Evolutionary conservation across 2,329 filamentous ascomycete genomes (phyloP).

Genomic region (Cordyceps cicadae): DNA sequence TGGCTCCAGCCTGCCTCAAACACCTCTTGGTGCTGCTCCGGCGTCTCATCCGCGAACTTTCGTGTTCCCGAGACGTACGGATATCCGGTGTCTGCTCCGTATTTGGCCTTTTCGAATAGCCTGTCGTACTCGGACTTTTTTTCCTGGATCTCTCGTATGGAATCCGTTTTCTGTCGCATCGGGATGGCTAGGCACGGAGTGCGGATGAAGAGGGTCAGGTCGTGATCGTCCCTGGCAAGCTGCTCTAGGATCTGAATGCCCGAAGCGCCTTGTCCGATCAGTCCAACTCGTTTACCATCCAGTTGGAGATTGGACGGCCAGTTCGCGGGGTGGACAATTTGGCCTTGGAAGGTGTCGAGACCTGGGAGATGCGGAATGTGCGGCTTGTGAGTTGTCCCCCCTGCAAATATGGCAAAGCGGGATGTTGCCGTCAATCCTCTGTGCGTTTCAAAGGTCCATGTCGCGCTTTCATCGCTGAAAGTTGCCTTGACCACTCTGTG

Average conservation of each 20-base stretch:
- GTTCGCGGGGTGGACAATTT: conserved; percentile 21
- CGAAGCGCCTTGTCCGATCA: neutral
- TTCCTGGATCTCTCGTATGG: neutral
- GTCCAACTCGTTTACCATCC: conserved; percentile 14
- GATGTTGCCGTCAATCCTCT: conserved; percentile 30
- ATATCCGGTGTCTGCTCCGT: neutral
- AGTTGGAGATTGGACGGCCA: conserved; percentile 20
- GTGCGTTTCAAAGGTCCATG: conserved; percentile 26
- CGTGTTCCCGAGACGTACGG: neutral
- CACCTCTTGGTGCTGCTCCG: neutral
- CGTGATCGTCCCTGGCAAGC: neutral
- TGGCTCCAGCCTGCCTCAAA: neutral
- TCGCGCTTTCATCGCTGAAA: neutral
- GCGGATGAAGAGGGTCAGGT: neutral
- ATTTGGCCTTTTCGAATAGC: neutral
- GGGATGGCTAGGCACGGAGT: neutral
- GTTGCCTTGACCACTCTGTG: neutral
- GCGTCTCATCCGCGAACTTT: neutral
- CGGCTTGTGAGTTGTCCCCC: conserved; percentile 36
- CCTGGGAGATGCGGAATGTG: conserved; percentile 29
- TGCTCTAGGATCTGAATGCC: neutral
- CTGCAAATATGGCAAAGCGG: conserved; percentile 37
- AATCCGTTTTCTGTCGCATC: neutral
- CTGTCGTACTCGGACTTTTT: neutral
- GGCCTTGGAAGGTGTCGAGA: conserved; percentile 22